Evolutionary conservation across 2,329 filamentous ascomycete species (phyloP).

Genomic region (Rhinocladiella mackenziei): DNA sequence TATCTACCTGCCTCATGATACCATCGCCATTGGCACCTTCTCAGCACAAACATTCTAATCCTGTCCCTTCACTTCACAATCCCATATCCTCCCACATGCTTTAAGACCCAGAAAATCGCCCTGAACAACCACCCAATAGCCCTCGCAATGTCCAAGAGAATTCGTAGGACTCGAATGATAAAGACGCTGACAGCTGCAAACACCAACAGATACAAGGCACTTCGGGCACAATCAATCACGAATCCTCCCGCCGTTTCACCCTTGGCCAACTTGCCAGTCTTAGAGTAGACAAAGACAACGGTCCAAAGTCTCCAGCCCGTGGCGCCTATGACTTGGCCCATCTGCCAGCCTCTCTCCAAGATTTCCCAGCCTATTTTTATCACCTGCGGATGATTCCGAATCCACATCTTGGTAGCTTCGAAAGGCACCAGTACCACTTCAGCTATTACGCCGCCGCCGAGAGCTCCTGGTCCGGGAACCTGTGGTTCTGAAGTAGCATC

Average conservation of each 20-base stretch:
- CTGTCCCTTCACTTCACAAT: conserved; percentile 4
- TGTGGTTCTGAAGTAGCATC: conserved; percentile 15
- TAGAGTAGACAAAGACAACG: conserved; percentile 25
- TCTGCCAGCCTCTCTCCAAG: conserved; percentile 20
- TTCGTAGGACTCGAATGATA: conserved; percentile 13
- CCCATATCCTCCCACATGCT: conserved; percentile 18
- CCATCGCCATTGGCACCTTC: no score
- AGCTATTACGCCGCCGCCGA: conserved; percentile 7
- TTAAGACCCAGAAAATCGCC: conserved; percentile 21
- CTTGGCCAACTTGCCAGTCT: conserved; percentile 24
- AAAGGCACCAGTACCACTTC: conserved; percentile 21
- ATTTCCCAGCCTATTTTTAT: conserved; percentile 11
- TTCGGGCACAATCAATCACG: conserved; percentile 21
- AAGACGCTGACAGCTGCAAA: conserved; percentile 21
- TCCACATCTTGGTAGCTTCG: conserved; percentile 23
- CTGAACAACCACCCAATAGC: conserved; percentile 18
- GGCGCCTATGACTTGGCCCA: conserved; percentile 19
- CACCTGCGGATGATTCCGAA: conserved; percentile 22
- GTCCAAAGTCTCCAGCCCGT: conserved; percentile 22
- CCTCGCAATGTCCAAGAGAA: conserved; percentile 12
- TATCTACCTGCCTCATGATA: no score
- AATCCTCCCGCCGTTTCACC: conserved; percentile 19
- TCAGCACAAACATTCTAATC: no score
- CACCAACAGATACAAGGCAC: conserved; percentile 23
- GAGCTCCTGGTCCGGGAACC: conserved; percentile 9